Base-by-base conservation (phyloP, 306 rosid species). In the Prunus persica region DNA sequence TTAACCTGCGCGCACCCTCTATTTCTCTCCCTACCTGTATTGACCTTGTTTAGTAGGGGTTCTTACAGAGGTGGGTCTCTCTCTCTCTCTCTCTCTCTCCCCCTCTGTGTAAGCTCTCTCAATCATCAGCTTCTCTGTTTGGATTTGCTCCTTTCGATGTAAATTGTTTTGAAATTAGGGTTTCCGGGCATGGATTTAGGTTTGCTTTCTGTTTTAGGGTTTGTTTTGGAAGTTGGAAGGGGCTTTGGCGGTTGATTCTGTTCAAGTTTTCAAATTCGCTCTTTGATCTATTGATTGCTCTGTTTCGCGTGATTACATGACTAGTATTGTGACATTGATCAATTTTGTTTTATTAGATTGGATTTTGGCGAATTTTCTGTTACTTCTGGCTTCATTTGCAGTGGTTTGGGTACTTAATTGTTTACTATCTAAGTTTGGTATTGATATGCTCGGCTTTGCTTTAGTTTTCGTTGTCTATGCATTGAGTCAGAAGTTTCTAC, bases 261-360 rank as follows among this genome's bases (percentile, higher is more conserved):
- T 71, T 54, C 25, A 60, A 49, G 78, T 82, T 67, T 66, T 51
- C 25, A 72, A 88, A 75, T 82, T 87, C 68, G 84, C 82, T 81
- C 65, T 76, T 87, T 87, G 97, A 92, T 96, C 96, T 89, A 82
- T 79, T 74, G 81, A 73, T 79, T 80, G 70, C 74, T 27, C 46
- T 60, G 51, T 38, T 81, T 41, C 74, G 80, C 83, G 85, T 82
- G 74, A 24, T 63, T 79, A 16, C 70, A 25, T 57, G 81, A 38
- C 80, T 77, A 69, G 57, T 69, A 79, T 69, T 65, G 19, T 24
- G 78, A 74, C 69, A 61, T 75, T 47, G 72, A 9, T 79, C 73
- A 71, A 54, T 64, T 76, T 67, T 65, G 25, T 34, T 47, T 7
- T 47, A 19, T 70, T 67, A 69, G 82, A 79, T 80, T 66, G 56